Evolutionary conservation across 1,284 basidiomycete species (phyloP), one percentile per base, ranked within the genome.

Genomic region (Puccinia hordei): DNA sequence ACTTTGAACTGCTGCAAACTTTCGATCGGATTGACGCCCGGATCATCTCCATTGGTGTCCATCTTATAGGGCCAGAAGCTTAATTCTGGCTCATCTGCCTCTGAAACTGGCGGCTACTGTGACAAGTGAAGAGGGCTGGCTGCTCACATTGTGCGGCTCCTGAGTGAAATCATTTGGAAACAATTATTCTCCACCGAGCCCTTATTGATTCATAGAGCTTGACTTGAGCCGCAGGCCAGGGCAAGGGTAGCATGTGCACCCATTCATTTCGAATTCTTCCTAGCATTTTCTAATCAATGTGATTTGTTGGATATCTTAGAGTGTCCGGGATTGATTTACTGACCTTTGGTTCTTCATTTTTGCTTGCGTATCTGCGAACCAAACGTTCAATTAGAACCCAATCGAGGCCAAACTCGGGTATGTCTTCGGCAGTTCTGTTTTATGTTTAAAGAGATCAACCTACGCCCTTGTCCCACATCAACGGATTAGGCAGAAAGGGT

Each of bases 321-420:
- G 10, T 59, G 30, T 27, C 24, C 27, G 57, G 15, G 27, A 59
- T 27, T 24, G 57, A 59, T 59, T 59, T 59, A 33, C 57, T 68
- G 65, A 68, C 41, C 33, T 15, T 30, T 68, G 27, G 13, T 33
- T 59, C 15, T 59, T 15, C 24, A 12, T 30, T 33, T 59, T 59
- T 27, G 57, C 27, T 59, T 15, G 4, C 19, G 3, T n/a, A n/a
- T 44, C 19, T 27, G 46, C 15, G 27, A 35, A 22, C 41, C 41
- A 19, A 73, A 33, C 35, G 71, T 2, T 30, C 49, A 17, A 55
- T 24, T 41, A 73, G 71, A 49, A 73, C 46, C 33, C 71, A 57
- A 59, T 73, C 71, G 35, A 57, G 71, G 53, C 71, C 71, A 33
- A 73, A 35, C 30, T 73, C 71, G 30, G 71, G 71, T 73, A 44